phyloP scores from a whole-genome alignment of 1,139 yeast species.

The Taiozyma sp. region DNA sequence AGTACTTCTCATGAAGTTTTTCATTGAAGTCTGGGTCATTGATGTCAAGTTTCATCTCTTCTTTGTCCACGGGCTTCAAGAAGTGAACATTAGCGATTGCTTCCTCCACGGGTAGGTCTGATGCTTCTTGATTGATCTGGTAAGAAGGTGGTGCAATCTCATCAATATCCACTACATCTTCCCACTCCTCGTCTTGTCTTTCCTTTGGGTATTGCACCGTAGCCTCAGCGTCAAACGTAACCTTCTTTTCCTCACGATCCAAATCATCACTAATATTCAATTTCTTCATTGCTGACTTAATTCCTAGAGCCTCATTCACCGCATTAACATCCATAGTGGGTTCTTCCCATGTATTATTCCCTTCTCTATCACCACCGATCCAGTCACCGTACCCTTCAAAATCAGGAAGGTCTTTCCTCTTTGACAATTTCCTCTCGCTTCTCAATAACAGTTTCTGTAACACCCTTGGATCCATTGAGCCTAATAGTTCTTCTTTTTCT shows the following conservation, averaged over 20 bases:
- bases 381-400: constrained; percentile 68
- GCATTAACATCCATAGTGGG: constrained; percentile 26
- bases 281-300: constrained; percentile 9
- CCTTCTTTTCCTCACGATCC: constrained; percentile 8
- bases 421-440: constrained; percentile 33
- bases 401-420: constrained; percentile 37
- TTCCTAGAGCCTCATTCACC: constrained; percentile 31
- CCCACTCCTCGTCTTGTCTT: constrained; percentile 17
- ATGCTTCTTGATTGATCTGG: constrained; percentile 35
- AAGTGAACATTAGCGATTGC: constrained; percentile 53
- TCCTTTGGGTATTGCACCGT: constrained; percentile 5
- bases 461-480: constrained; percentile 62
- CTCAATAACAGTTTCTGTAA: constrained; percentile 46
- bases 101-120: constrained; percentile 38
- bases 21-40: constrained; percentile 75
- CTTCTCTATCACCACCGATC: constrained; percentile 59
- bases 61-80: constrained; percentile 41
- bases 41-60: constrained; percentile 41
- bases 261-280: constrained; percentile 4
- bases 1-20: constrained; percentile 77
- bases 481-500: constrained; percentile 64
- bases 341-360: constrained; percentile 23
- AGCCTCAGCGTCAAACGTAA: constrained; percentile 9
- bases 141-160: constrained; percentile 39
- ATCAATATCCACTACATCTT: constrained; percentile 34